Evolutionary conservation across 148 eudicot species (phyloP).

Genomic region (Camellia lanceoleosa): DNA sequence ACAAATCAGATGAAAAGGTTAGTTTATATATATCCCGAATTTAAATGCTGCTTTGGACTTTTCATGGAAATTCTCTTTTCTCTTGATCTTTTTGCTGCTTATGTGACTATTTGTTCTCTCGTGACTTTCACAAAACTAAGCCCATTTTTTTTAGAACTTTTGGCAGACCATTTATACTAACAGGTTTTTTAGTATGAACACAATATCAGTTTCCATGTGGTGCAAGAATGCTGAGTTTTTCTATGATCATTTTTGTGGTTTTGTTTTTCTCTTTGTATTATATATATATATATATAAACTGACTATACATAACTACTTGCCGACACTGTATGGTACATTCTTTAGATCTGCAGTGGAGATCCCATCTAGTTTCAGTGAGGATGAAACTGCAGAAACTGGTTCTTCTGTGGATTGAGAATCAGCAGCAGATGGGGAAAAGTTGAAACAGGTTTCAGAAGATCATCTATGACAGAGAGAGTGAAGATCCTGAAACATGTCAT

Average conservation of each 20-base stretch:
- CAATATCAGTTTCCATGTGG: neutral
- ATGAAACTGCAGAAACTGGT: constrained; percentile 76
- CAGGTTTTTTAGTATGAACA: neutral
- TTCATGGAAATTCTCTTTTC: neutral
- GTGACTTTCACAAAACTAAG: neutral
- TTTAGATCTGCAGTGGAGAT: constrained; percentile 48
- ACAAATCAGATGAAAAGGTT: constrained; percentile 60
- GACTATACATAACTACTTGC: no score
- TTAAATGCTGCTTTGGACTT: neutral
- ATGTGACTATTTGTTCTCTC: neutral
- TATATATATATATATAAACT: neutral
- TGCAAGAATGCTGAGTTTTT: neutral
- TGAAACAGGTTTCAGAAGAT: neutral
- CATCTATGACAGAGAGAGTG: neutral
- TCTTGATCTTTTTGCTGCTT: neutral
- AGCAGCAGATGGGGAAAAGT: neutral
- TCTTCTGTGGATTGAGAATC: constrained; percentile 49
- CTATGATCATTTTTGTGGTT: neutral
- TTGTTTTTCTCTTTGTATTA: neutral
- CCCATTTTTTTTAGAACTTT: neutral
- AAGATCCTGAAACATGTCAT: neutral
- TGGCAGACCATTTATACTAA: neutral
- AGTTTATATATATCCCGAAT: neutral
- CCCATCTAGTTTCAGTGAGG: constrained; percentile 82
- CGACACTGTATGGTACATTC: constrained; percentile 6